Conservation (phyloP, 768 basidiomycete genomes). For the Boletus rubroflammeus region DNA sequence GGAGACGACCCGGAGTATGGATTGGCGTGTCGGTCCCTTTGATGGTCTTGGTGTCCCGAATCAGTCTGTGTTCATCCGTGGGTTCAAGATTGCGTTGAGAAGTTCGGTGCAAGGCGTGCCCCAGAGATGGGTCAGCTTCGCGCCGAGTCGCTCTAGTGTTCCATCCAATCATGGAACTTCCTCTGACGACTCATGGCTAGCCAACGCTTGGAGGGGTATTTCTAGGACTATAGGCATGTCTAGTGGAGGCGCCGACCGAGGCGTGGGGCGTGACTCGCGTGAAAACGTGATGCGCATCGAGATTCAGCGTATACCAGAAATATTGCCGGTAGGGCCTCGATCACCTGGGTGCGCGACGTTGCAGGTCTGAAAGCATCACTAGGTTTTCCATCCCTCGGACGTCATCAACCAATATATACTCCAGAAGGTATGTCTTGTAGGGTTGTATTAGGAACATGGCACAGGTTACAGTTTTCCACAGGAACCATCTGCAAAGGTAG, state of each 20-base stretch:
- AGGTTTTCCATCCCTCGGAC: constrained; percentile 26
- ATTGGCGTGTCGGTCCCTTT: constrained; percentile 18
- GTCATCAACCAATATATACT: constrained; percentile 25
- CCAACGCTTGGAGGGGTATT: constrained; percentile 16
- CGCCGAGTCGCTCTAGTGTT: background rate
- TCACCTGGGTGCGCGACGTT: background rate
- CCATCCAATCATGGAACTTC: background rate
- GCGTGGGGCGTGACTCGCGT: background rate
- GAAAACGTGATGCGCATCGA: constrained; percentile 4
- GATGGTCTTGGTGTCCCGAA: constrained; percentile 13
- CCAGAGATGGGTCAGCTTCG: constrained; percentile 16
- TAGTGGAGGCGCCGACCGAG: background rate
- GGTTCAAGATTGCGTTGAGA: constrained; percentile 30
- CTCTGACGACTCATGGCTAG: constrained; percentile 17
- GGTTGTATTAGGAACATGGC: background rate
- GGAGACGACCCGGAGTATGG: constrained; percentile 17
- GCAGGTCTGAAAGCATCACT: background rate
- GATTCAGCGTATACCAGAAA: constrained; percentile 15
- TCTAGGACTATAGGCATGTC: constrained; percentile 14
- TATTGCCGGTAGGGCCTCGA: constrained; percentile 12
- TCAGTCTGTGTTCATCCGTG: constrained; percentile 31
- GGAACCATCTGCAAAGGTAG: constrained; percentile 23
- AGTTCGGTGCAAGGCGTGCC: constrained; percentile 11
- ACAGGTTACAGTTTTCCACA: background rate
- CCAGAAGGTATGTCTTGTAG: constrained; percentile 8